Evolutionary conservation across 2,329 filamentous ascomycete genomes (phyloP).

Genomic region (Ambrosiella cleistominuta): DNA sequence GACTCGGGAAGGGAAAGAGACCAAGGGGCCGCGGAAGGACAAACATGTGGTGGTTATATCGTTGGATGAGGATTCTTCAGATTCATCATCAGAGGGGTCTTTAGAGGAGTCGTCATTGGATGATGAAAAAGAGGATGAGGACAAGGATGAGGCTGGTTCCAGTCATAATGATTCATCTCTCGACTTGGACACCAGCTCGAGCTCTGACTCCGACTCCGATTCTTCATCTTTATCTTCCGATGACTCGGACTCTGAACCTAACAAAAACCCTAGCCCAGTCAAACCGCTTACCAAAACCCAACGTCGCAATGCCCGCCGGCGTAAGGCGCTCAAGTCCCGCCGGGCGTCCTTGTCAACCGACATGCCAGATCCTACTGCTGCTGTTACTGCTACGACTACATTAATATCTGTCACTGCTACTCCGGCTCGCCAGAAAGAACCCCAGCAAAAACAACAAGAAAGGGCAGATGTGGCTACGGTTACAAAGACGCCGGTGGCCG

Average conservation of each 20-base stretch:
- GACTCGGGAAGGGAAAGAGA: neutral
- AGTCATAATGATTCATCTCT: conserved; percentile 1
- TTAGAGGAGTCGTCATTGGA: neutral
- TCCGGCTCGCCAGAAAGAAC: too few species aligned
- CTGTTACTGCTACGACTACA: too few species aligned
- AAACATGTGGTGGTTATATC: neutral
- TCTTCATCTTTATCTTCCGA: neutral
- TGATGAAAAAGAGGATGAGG: neutral
- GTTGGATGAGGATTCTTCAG: neutral
- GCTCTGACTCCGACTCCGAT: conserved; percentile 4
- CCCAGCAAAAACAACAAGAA: too few species aligned
- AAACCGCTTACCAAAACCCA: conserved; percentile 8
- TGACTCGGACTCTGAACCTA: neutral
- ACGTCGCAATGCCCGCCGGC: conserved; percentile 9
- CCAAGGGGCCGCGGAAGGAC: neutral
- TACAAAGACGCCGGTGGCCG: neutral
- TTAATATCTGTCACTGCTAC: too few species aligned
- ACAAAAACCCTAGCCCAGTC: neutral
- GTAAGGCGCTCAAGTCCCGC: neutral
- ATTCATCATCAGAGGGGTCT: neutral
- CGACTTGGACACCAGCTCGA: conserved; percentile 10
- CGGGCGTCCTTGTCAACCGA: neutral
- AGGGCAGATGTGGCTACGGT: neutral
- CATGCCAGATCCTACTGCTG: too few species aligned
- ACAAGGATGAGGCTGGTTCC: neutral